These are phyloP conservation scores for Eragrostis tef DNA, from an alignment of 202 grass and related monocot genomes.

Conservation along the genomic window DNA sequence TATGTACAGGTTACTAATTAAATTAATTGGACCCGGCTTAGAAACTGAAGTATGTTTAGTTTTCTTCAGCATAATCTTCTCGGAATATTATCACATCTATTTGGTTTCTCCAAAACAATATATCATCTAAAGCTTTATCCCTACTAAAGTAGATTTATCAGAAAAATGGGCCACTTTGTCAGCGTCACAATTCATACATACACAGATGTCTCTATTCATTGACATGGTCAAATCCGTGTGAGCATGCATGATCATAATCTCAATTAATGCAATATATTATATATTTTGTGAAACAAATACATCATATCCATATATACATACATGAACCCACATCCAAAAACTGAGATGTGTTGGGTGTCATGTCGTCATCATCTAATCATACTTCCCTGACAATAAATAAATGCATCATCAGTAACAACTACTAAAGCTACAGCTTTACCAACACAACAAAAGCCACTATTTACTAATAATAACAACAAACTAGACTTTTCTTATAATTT, in stretches of 20 bases:
- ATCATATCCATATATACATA: neutral
- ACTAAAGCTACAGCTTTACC: conserved; percentile 16
- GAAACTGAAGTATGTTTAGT: neutral
- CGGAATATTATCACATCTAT: neutral
- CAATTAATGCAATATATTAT: conserved; percentile 22
- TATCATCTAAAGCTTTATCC: neutral
- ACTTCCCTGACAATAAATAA: conserved; percentile 37
- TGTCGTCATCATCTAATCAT: conserved; percentile 43
- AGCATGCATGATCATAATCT: neutral
- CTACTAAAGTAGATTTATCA: no score
- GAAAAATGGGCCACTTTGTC: no score
- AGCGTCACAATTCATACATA: neutral
- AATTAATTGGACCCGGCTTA: neutral
- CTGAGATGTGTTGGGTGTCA: conserved; percentile 26
- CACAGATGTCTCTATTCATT: neutral
- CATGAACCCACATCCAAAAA: conserved; percentile 46
- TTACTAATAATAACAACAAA: conserved; percentile 31
- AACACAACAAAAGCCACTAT: conserved; percentile 17
- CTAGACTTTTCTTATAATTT: neutral
- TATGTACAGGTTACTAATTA: neutral
- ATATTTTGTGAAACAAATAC: neutral
- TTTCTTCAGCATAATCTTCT: neutral
- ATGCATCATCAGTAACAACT: conserved; percentile 30
- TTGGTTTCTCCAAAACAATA: neutral
- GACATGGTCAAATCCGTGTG: neutral